Evolutionary conservation across 2,329 filamentous ascomycete species (phyloP).

Genomic region (Ophiostoma ips): DNA sequence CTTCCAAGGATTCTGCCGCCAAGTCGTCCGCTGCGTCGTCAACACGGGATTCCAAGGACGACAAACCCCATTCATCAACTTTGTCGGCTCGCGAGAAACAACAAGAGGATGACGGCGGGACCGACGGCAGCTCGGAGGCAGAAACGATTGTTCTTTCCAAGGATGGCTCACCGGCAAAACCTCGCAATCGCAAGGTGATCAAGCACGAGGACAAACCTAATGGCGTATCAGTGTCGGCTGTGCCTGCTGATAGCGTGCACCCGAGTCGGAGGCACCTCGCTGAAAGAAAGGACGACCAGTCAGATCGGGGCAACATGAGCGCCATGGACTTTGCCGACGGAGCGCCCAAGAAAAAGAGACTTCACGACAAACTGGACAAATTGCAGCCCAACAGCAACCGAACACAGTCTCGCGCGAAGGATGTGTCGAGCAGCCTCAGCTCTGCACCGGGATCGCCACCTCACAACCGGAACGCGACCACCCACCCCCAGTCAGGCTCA

Average conservation of each 20-base stretch:
- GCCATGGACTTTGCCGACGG: constrained; percentile 16
- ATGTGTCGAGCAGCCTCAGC: constrained; percentile 42
- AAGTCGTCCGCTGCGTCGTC: constrained; percentile 13
- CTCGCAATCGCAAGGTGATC: constrained; percentile 37
- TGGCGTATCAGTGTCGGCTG: constrained; percentile 20
- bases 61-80: constrained; percentile 13
- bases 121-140: constrained; percentile 54
- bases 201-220: constrained; percentile 53
- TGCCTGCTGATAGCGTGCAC: neutral
- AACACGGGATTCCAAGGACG: constrained; percentile 19
- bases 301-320: constrained; percentile 9
- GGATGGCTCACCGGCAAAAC: constrained; percentile 50
- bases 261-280: constrained; percentile 6
- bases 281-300: constrained; percentile 14
- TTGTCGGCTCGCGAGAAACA: constrained; percentile 20
- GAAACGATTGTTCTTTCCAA: constrained; percentile 53
- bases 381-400: constrained; percentile 9
- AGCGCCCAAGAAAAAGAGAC: constrained; percentile 37
- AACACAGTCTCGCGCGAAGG: constrained; percentile 24
- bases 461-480: constrained; percentile 26
- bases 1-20: neutral
- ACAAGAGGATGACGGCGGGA: constrained; percentile 29
- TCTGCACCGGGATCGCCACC: constrained; percentile 43
- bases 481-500: constrained; percentile 32
- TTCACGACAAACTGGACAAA: constrained; percentile 26